Evolutionary conservation across 768 basidiomycete species (phyloP).

Genomic region (Agaricus sinodeliciosus): DNA sequence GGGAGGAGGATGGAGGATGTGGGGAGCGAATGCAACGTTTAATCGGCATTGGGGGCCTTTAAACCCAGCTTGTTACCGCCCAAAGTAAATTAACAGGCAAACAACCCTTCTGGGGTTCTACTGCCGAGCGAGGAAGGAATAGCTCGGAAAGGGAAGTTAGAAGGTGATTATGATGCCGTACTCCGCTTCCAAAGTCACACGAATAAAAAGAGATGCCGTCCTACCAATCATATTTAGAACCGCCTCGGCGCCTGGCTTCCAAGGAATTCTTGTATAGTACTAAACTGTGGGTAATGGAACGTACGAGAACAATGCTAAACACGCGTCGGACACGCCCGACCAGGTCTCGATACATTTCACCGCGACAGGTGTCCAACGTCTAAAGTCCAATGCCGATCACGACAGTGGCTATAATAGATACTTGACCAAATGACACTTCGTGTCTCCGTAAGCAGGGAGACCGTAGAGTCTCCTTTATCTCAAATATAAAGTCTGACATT

Average conservation of each 20-base stretch:
- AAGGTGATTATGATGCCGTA: constrained; percentile 31
- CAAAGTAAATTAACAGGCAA: constrained; percentile 43
- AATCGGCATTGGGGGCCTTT: constrained; percentile 37
- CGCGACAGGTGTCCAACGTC: not conserved
- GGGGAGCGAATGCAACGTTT: constrained; percentile 35
- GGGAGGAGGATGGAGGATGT: constrained; percentile 18
- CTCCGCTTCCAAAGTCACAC: constrained; percentile 38
- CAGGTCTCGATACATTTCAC: not conserved
- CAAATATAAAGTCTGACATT: not conserved
- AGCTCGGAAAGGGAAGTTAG: constrained; percentile 38
- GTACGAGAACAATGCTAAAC: no score
- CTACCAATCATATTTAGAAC: constrained; percentile 3
- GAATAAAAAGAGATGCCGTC: constrained; percentile 17
- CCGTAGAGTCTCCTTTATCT: no score
- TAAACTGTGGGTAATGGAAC: constrained; percentile 4
- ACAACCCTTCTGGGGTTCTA: constrained; percentile 34
- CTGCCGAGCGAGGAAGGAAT: constrained; percentile 39
- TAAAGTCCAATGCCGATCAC: no score
- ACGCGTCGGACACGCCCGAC: not conserved
- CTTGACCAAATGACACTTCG: constrained; percentile 10
- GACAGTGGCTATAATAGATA: no score
- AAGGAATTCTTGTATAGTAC: constrained; percentile 2
- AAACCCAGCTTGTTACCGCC: constrained; percentile 33
- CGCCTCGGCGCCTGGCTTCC: constrained; percentile 1
- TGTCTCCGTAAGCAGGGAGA: not conserved